Conservation (phyloP, 371 early-diverging fungal genomes). For the Coemansia sp. region DNA sequence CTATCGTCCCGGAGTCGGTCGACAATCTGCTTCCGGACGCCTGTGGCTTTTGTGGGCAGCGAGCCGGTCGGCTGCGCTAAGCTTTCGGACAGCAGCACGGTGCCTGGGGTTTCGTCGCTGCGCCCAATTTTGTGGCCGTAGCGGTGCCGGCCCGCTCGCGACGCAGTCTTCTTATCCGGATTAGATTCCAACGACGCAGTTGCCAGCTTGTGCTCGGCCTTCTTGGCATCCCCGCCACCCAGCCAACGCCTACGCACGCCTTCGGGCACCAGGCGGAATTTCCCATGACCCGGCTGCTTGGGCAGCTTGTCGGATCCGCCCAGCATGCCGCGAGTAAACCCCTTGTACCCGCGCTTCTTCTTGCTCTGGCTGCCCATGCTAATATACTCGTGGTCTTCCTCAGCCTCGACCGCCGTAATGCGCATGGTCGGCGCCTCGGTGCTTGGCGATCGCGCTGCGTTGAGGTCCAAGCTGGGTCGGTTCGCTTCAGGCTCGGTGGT, state of each 20-base stretch:
- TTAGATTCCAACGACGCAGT: slow-evolving; percentile 18
- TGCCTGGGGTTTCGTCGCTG: neutral
- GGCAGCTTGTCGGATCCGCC: slow-evolving; percentile 24
- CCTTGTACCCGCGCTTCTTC: slow-evolving; percentile 35
- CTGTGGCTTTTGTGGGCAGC: neutral
- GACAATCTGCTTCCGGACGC: neutral
- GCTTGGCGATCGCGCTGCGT: slow-evolving; percentile 32
- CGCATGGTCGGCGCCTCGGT: slow-evolving; percentile 41
- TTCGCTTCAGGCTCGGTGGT: neutral
- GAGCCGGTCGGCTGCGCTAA: slow-evolving; percentile 2
- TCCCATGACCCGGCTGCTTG: slow-evolving; percentile 17
- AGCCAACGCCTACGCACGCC: slow-evolving; percentile 44
- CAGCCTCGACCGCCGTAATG: slow-evolving; percentile 47
- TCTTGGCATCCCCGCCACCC: slow-evolving; percentile 21
- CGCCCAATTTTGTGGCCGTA: neutral
- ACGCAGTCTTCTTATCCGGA: neutral
- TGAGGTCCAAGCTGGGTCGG: slow-evolving; percentile 36
- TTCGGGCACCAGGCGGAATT: slow-evolving; percentile 35
- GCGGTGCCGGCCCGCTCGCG: slow-evolving; percentile 3
- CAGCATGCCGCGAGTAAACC: slow-evolving; percentile 33
- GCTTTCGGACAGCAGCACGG: neutral
- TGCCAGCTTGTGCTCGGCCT: slow-evolving; percentile 2
- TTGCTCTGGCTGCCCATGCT: slow-evolving; percentile 23
- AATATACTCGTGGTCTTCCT: slow-evolving; percentile 45
- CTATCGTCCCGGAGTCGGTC: neutral